Evolutionary conservation across 192 early-diverging fungal species (phyloP).

Genomic region (Linnemannia elongata): DNA sequence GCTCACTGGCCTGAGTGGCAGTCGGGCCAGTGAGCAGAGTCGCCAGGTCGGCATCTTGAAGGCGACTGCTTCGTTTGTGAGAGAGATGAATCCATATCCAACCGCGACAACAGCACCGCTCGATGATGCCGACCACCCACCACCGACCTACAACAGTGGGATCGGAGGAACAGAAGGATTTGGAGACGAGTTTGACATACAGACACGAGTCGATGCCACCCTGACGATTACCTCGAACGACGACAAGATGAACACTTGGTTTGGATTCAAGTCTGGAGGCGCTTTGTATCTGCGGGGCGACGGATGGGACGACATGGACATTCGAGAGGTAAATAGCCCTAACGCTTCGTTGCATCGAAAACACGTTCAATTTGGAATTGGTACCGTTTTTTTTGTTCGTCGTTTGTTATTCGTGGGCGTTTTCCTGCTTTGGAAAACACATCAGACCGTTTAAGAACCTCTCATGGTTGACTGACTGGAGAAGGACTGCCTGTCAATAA

Average conservation of each 20-base stretch:
- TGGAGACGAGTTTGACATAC: conserved; percentile 5
- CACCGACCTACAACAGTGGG: not conserved
- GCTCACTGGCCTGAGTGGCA: conserved; percentile 55
- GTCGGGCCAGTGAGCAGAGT: conserved; percentile 43
- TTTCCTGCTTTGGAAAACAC: not conserved
- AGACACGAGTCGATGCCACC: conserved; percentile 26
- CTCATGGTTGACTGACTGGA: not conserved
- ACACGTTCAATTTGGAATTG: not conserved
- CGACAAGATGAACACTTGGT: conserved; percentile 50
- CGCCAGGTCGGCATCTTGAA: conserved; percentile 42
- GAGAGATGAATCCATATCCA: conserved; percentile 40
- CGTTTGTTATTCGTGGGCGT: not conserved
- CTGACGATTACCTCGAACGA: conserved; percentile 52
- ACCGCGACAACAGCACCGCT: not conserved
- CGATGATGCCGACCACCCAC: conserved; percentile 21
- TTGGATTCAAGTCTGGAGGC: conserved; percentile 42
- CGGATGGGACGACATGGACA: conserved; percentile 52
- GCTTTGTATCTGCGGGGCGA: conserved; percentile 37
- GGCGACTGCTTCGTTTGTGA: conserved; percentile 33
- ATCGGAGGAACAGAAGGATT: conserved; percentile 13
- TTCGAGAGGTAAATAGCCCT: conserved; percentile 41
- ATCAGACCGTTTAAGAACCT: no score
- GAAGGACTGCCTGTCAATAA: not conserved
- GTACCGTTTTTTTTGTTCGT: not conserved
- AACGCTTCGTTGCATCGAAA: not conserved